Conservation (phyloP, 805 yeast genomes). For the Wickerhamomyces sydowiorum region DNA sequence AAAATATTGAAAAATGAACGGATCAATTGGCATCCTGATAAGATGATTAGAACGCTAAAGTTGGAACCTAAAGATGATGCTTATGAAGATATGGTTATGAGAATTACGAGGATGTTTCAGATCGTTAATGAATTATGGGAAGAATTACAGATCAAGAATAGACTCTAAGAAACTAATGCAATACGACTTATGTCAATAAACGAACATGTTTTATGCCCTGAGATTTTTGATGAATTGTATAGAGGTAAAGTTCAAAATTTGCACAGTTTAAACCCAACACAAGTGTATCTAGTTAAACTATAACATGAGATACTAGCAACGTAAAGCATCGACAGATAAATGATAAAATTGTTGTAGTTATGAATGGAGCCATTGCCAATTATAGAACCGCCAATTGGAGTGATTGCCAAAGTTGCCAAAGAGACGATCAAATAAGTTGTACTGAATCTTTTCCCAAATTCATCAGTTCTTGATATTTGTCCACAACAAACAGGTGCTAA, state of each 20-base stretch:
- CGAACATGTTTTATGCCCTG: too few relatives aligned
- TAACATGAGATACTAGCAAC: conserved; percentile 32
- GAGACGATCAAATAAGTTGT: conserved; percentile 55
- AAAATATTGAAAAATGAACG: conserved; percentile 40
- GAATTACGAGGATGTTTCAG: conserved; percentile 38
- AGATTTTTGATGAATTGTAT: too few relatives aligned
- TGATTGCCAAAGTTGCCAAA: conserved; percentile 40
- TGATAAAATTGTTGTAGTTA: conserved; percentile 30
- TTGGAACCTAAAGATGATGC: conserved; percentile 4
- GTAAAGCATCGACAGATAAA: conserved; percentile 31
- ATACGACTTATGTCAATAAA: too few relatives aligned
- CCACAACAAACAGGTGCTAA: conserved; percentile 55
- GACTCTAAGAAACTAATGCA: too few relatives aligned
- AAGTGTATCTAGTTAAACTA: conserved; percentile 35
- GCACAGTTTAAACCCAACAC: conserved; percentile 30
- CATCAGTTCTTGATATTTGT: conserved; percentile 47
- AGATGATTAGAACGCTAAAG: conserved; percentile 34
- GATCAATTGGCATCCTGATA: conserved; percentile 69
- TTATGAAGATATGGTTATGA: conserved; percentile 11
- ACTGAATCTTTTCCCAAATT: conserved; percentile 49
- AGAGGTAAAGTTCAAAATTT: too few relatives aligned
- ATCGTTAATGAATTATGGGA: conserved; percentile 35
- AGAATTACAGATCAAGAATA: neutral
- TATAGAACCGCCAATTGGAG: conserved; percentile 47
- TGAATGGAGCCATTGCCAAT: conserved; percentile 24